Base-by-base conservation (phyloP, 495 filamentous ascomycete genomes). In the Neohortaea acidophila region DNA sequence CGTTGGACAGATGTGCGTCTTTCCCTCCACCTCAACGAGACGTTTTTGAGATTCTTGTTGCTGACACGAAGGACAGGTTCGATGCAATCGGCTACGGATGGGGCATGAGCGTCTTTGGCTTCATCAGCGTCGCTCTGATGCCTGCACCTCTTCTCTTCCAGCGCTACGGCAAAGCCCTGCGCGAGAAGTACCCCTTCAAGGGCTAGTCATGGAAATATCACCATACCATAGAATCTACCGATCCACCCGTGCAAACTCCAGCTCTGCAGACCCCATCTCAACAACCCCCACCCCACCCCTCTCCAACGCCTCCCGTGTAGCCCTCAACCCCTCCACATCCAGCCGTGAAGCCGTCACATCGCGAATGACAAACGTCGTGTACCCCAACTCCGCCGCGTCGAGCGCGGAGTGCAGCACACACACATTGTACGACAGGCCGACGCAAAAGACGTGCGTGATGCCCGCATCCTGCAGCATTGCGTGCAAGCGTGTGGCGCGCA, bases 391-490 rank as follows among this genome's bases (percentile, higher is more conserved):
- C 7, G 59, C 70, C 7, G 84, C 77, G 64, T 94, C 80, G 15
- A 81, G 46, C 1, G 84, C 87, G 33, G 81, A 89, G 44, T 53
- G 63, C 54, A 74, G 77, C 29, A 97, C 89, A 58, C 89, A 97
- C 56, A 77, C 91, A 58, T 94, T 89, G 21, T 70, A 77, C 24
- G 89, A 85, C 34, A 97, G 55, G 3, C 89, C 89, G 9, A 81
- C 81, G 17, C 84, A 66, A 59, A 78, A 94, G 3, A 94, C 71
- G 52, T 85, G 68, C 5, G 76, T 81, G 22, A 89, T 65, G 13
- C 58, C 62, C 15, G 56, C 61, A 11, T 64, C 64, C 28, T 51
- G 59, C 41, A 97, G 62, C 36, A 62, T 47, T 6, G 51, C 59
- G 6, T 62, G 67, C 19, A 97, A 59, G 43, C 73, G 69, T 48